These are phyloP conservation scores for Phyllosticta paracitricarpa DNA, from an alignment of 2,329 filamentous ascomycete species.

Conservation along the genomic window DNA sequence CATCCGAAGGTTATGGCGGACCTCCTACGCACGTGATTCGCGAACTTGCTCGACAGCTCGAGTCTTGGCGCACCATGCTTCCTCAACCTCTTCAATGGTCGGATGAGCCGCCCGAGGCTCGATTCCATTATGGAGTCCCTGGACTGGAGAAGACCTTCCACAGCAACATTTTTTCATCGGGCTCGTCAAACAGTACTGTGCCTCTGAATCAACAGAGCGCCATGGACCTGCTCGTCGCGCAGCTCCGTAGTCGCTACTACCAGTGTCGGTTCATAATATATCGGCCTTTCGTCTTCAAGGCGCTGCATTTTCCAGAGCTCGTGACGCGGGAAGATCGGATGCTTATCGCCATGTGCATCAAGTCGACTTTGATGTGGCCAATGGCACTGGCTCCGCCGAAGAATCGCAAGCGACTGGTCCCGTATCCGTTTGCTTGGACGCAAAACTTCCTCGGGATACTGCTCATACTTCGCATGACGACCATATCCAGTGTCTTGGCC, in stretches of 20 bases:
- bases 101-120: constrained; percentile 39
- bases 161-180: background rate
- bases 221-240: constrained; percentile 10
- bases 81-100: constrained; percentile 47
- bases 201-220: background rate
- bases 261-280: constrained; percentile 14
- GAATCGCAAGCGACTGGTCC: constrained; percentile 48
- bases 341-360: constrained; percentile 47
- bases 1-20: constrained; percentile 25
- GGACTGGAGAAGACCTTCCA: background rate
- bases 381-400: constrained; percentile 48
- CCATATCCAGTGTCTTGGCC: constrained; percentile 41
- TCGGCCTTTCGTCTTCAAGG: constrained; percentile 15
- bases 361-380: constrained; percentile 50
- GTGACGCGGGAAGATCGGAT: constrained; percentile 45
- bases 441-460: constrained; percentile 52
- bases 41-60: constrained; percentile 44
- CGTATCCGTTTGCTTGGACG: constrained; percentile 51
- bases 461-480: constrained; percentile 46
- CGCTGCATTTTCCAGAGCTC: constrained; percentile 39
- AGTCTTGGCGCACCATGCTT: constrained; percentile 48
- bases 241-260: constrained; percentile 16
- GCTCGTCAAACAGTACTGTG: background rate
- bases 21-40: constrained; percentile 37
- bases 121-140: constrained; percentile 12